A percentile compares a stretch with the other conserved stretches of the same genome.
Conservation (phyloP, 352 stramenopile genomes). For the Pythium angustatum region DNA sequence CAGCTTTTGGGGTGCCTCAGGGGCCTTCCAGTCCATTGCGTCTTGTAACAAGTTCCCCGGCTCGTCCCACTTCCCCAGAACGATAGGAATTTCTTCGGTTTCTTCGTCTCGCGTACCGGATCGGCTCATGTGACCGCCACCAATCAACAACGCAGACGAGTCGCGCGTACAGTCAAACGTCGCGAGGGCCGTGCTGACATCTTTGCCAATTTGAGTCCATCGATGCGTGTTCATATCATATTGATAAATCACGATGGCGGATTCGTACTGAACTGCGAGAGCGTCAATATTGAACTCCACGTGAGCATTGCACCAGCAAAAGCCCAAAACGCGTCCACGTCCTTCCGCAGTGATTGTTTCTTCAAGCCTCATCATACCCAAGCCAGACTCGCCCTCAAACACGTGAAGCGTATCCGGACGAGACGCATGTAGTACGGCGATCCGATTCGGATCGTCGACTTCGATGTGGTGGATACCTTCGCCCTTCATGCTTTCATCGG, state of each 20-base stretch:
- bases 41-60: conserved; percentile 64
- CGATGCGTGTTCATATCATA: conserved; percentile 63
- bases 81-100: conserved; percentile 64
- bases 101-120: conserved; percentile 12
- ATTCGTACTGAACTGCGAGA: conserved; percentile 71
- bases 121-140: conserved; percentile 44
- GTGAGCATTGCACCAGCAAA: conserved; percentile 80
- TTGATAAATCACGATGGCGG: conserved; percentile 73
- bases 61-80: conserved; percentile 83
- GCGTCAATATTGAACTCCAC: conserved; percentile 86
- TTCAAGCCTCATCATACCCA: conserved; percentile 76
- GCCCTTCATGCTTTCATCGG: neutral
- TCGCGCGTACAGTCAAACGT: conserved; percentile 85
- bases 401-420: conserved; percentile 58
- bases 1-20: conserved; percentile 67
- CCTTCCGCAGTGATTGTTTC: conserved; percentile 59
- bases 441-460: conserved; percentile 82
- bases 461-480: conserved; percentile 71
- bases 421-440: conserved; percentile 61
- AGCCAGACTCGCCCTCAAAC: conserved; percentile 78
- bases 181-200: conserved; percentile 50
- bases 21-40: conserved; percentile 80
- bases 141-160: conserved; percentile 76
- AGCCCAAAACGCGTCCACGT: conserved; percentile 59
- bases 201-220: conserved; percentile 65